Base-by-base conservation (phyloP, 2,329 filamentous ascomycete genomes). In the Sporothrix protearum region DNA sequence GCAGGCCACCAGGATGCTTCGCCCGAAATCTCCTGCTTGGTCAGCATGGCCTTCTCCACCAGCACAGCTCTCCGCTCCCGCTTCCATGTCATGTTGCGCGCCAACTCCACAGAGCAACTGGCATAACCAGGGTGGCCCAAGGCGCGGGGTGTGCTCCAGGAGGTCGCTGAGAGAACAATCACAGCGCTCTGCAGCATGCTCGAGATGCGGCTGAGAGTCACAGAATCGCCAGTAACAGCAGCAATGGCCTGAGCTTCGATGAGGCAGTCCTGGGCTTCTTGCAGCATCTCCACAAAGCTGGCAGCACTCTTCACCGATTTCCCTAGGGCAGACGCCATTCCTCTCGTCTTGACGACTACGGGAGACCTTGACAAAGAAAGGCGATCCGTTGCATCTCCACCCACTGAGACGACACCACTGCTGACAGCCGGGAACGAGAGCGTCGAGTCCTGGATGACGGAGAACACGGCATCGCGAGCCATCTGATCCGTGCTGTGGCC, bases 371-470 rank as follows among this genome's bases (percentile, higher is more conserved):
- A 74, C 3, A 80, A 72, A 2, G 81, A 81, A 28, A 78, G 74
- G 39, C 80, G 79, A 57, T 84, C 81, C n/a, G 72, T 74, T 73
- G 81, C 82, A 45, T 85, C 85, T 33, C 81, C 76, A 36, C 75
- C 72, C 19, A 77, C 72, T 0, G 33, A n/a, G 12, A 14, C 6
- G 14, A 16, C 67, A 12, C 72, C 70, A 73, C 80, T 77, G 30
- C 82, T 82, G 49, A 95, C 84, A 0, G 92, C 89, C 1, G 94
- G 93, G 73, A 95, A 91, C 0, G 94, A 96, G 33, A 97, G 89
- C 0, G 94, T 97, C 0, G 96, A 97, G 77, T 99, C 96, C 61
- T 95, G 92, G 19, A 98, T 86, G 10, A 95, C 92, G 22, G 93
- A 96, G 79, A 95, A 96, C 3, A 96, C 91, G 2, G 94, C 90